These are phyloP conservation scores for Penicillium bialowiezense DNA, from an alignment of 495 filamentous ascomycete species.

Conservation along the genomic window DNA sequence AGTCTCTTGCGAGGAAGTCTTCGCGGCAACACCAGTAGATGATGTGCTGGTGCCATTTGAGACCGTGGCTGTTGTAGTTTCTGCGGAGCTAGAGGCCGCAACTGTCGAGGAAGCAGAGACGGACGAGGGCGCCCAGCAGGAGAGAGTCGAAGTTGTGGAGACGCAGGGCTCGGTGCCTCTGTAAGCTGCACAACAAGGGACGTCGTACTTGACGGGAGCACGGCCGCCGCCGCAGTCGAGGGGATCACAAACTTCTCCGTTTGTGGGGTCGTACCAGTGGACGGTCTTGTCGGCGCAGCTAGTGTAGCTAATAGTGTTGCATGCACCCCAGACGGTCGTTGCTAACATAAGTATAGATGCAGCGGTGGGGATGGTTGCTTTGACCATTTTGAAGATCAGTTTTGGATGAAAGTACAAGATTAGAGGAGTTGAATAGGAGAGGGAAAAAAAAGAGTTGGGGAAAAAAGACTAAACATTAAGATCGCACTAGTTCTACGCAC, in stretches of 20 bases:
- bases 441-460: no score
- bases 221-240: conserved; percentile 60
- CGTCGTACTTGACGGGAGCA: conserved; percentile 53
- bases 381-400: conserved; percentile 10
- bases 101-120: conserved; percentile 1
- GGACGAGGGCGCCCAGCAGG: conserved; percentile 24
- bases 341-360: conserved; percentile 16
- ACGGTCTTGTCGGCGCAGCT: conserved; percentile 35
- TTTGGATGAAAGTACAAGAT: no score
- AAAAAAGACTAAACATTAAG: no score
- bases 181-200: conserved; percentile 56
- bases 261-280: conserved; percentile 48
- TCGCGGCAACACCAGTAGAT: not conserved
- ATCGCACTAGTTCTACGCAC: no score
- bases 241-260: conserved; percentile 53
- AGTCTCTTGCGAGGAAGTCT: not conserved
- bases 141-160: conserved; percentile 38
- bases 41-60: not conserved
- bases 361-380: conserved; percentile 10
- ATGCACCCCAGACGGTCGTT: conserved; percentile 12
- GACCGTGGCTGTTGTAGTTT: conserved; percentile 3
- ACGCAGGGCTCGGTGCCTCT: conserved; percentile 39
- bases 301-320: conserved; percentile 17
- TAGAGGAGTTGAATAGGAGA: no score
- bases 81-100: not conserved